Evolutionary conservation across 768 basidiomycete genomes (phyloP).

Genomic region (Boletus pseudo-olivaceus): DNA sequence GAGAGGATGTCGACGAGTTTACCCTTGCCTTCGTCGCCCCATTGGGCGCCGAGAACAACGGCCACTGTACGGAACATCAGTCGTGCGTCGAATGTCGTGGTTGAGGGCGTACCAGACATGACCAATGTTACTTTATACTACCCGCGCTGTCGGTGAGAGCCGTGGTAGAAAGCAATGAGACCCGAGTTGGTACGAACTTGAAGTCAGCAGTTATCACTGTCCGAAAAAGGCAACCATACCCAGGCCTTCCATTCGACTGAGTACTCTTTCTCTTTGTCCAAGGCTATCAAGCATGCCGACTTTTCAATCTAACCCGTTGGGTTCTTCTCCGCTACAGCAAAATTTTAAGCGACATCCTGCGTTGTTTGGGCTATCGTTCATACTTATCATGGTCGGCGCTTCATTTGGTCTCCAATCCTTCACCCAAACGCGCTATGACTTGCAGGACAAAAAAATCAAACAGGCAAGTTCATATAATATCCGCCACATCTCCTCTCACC

Average conservation of each 20-base stretch:
- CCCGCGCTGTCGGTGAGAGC: conserved; percentile 2
- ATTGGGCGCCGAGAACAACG: conserved; percentile 84
- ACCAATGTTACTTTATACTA: conserved; percentile 1
- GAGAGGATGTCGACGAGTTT: conserved; percentile 97
- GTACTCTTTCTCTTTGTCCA: background rate
- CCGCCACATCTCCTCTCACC: background rate
- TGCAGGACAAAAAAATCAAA: conserved; percentile 76
- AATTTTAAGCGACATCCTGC: conserved; percentile 58
- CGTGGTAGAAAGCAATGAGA: conserved; percentile 9
- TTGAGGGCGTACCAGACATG: conserved; percentile 23
- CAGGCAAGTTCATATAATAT: conserved; percentile 42
- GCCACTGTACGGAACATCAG: conserved; percentile 39
- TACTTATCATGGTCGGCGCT: conserved; percentile 79
- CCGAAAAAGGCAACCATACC: conserved; percentile 17
- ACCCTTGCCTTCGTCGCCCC: conserved; percentile 93
- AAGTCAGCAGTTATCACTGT: background rate
- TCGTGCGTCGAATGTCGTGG: background rate
- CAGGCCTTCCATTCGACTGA: background rate
- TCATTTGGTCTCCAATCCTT: conserved; percentile 81
- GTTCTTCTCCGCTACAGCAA: conserved; percentile 23
- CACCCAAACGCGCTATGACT: conserved; percentile 88
- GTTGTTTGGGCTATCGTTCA: conserved; percentile 83
- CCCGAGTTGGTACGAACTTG: background rate
- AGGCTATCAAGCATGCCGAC: conserved; percentile 38
- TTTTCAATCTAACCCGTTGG: conserved; percentile 46